A percentile compares a stretch with the other conserved stretches of the same genome.
Conservation (phyloP, 192 early-diverging fungal species). For the Thoreauomyces humboldtii region DNA sequence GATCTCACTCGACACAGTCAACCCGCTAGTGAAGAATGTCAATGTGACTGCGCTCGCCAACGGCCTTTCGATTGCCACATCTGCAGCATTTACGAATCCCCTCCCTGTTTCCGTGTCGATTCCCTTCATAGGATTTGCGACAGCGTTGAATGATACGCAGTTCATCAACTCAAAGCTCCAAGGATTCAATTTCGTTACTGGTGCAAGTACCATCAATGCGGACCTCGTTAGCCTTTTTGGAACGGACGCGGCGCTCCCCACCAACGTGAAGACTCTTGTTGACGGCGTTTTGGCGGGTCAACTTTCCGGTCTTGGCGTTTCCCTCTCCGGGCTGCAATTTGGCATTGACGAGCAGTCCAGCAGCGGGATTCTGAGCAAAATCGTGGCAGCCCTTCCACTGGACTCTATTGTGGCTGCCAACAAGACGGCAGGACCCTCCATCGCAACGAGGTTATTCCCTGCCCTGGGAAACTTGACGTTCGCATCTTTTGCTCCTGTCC, state of each 20-base stretch:
- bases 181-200: not conserved
- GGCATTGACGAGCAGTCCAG: constrained; percentile 1
- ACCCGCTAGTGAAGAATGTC: not conserved
- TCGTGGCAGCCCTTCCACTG: not conserved
- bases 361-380: not conserved
- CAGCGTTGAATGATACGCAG: not conserved
- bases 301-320: not conserved
- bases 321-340: constrained; percentile 5
- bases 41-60: constrained; percentile 3
- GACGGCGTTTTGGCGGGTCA: constrained; percentile 3
- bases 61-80: constrained; percentile 3
- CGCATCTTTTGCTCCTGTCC: constrained; percentile 11
- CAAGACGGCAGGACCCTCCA: not conserved
- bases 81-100: not conserved
- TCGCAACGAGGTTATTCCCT: constrained; percentile 6
- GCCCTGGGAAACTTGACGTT: constrained; percentile 7
- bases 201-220: not conserved
- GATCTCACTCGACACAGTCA: not conserved
- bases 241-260: not conserved
- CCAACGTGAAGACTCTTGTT: not conserved
- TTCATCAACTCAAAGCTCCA: constrained; percentile 1
- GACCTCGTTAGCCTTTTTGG: not conserved
- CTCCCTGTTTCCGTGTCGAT: constrained; percentile 14
- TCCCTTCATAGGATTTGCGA: constrained; percentile 11
- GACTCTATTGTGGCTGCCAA: not conserved